phyloP scores from a whole-genome alignment of 192 early-diverging fungal genomes.

The Umbelopsis ramanniana region DNA sequence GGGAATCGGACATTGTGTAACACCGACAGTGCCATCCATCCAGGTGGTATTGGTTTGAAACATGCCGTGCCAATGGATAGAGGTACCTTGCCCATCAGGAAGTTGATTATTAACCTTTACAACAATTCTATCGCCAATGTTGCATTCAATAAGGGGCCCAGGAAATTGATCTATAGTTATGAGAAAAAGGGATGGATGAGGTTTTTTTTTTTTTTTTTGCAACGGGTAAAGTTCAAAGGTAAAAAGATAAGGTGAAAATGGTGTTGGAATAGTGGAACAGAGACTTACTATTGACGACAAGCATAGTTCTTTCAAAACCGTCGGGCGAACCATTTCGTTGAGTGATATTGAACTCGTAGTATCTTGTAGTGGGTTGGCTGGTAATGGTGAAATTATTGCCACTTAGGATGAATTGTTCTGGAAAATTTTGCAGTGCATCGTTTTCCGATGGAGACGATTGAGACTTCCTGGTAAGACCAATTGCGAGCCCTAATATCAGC shows the following conservation, averaged over 20 bases:
- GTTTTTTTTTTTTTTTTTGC: too few species aligned
- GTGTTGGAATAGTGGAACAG: too few species aligned
- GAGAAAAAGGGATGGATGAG: background rate
- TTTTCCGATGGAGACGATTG: background rate
- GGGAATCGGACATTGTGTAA: conserved; percentile 56
- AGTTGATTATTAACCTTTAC: conserved; percentile 40
- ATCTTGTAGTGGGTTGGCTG: conserved; percentile 10
- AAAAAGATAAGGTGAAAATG: too few species aligned
- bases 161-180: conserved; percentile 52
- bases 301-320: conserved; percentile 11
- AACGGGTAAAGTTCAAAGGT: too few species aligned
- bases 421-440: background rate
- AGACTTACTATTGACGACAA: conserved; percentile 6
- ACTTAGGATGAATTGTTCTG: conserved; percentile 5
- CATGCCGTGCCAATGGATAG: conserved; percentile 56
- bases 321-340: conserved; percentile 24
- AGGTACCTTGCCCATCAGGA: conserved; percentile 24
- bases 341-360: conserved; percentile 38
- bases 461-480: conserved; percentile 7
- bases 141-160: conserved; percentile 54
- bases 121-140: conserved; percentile 51
- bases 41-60: conserved; percentile 54
- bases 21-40: conserved; percentile 51
- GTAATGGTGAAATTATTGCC: conserved; percentile 24
- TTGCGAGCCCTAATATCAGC: conserved; percentile 2